Conservation (phyloP, 2,329 filamentous ascomycete species). For the Ophiostoma himal-ulmi region DNA sequence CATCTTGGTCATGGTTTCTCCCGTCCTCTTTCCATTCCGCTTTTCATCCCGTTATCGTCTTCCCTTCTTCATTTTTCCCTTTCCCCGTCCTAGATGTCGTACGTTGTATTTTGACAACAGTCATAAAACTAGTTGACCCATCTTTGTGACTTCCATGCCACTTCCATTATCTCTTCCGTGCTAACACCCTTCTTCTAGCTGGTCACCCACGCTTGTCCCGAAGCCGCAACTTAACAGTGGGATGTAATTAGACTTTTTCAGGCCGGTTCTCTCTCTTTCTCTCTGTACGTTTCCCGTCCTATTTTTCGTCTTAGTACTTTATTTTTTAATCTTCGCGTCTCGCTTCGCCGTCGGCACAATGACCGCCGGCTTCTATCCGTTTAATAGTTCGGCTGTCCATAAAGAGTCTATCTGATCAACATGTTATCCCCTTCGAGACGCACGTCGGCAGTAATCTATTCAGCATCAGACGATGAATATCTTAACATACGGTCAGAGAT, state of each 20-base stretch:
- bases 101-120: neutral
- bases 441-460: too few relatives aligned
- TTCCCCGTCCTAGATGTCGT: neutral
- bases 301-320: too few relatives aligned
- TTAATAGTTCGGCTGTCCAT: neutral
- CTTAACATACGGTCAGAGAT: neutral
- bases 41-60: neutral
- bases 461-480: neutral
- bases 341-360: conserved; percentile 1
- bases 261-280: too few relatives aligned
- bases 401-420: neutral
- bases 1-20: neutral
- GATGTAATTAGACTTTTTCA: neutral
- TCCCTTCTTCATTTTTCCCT: neutral
- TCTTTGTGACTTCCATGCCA: too few relatives aligned
- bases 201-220: neutral
- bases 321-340: neutral
- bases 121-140: too few relatives aligned
- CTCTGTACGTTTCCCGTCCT: too few relatives aligned
- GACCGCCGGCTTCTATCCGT: neutral
- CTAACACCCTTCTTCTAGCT: neutral
- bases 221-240: neutral
- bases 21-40: neutral
- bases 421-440: too few relatives aligned
- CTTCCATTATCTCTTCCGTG: too few relatives aligned